phyloP scores from a whole-genome alignment of 306 rosid genomes.

The Rubus parviflorus region DNA sequence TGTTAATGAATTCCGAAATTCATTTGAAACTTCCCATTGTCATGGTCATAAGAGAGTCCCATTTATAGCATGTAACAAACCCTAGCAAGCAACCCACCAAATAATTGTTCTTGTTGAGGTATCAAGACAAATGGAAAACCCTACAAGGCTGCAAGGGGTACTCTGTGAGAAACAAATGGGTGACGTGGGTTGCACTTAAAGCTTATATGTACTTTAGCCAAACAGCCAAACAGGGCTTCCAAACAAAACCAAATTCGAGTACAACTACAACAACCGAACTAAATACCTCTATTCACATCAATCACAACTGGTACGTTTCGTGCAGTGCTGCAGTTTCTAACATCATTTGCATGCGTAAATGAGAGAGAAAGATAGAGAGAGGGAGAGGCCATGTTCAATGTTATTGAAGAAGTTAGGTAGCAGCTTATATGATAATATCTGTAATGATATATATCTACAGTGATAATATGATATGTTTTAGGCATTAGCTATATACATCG shows the following conservation, averaged over 20 bases:
- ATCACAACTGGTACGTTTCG: slow-evolving; percentile 11
- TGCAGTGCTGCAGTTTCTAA: slow-evolving; percentile 6
- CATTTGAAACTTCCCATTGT: no score
- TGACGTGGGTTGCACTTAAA: slow-evolving; percentile 12
- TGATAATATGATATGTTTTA: neutral
- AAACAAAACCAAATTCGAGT: slow-evolving; percentile 2
- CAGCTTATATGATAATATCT: no score
- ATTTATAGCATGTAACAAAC: slow-evolving; percentile 1
- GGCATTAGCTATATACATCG: neutral
- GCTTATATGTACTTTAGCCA: neutral
- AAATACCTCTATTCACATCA: slow-evolving; percentile 8
- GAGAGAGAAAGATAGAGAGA: neutral
- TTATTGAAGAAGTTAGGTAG: neutral
- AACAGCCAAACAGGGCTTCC: slow-evolving; percentile 16
- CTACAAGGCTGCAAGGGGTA: neutral
- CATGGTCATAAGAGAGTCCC: neutral
- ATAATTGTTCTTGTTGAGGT: neutral
- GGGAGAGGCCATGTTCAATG: neutral
- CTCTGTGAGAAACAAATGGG: slow-evolving; percentile 6
- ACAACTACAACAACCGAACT: slow-evolving; percentile 8
- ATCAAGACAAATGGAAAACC: neutral
- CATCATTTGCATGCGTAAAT: neutral
- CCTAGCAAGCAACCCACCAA: slow-evolving; percentile 7
- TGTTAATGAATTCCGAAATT: neutral
- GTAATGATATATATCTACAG: no score